phyloP scores from a whole-genome alignment of 2,329 filamentous ascomycete species.

The Fusarium verticillioides region DNA sequence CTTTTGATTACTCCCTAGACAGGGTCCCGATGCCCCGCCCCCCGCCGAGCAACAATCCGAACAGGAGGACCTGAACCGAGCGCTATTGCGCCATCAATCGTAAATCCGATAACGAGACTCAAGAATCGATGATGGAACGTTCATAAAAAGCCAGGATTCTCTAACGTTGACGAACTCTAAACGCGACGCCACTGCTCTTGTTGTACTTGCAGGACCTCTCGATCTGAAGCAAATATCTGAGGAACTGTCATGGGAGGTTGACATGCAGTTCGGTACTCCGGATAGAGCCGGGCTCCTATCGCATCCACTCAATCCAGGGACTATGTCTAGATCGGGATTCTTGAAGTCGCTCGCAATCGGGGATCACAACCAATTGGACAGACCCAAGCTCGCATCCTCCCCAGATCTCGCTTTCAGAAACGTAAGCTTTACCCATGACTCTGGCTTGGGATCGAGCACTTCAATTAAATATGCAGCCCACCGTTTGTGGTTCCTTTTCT shows the following conservation, averaged over 20 bases:
- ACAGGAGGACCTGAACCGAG: slow-evolving; percentile 11
- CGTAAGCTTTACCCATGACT: slow-evolving; percentile 41
- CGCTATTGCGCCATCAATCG: slow-evolving; percentile 17
- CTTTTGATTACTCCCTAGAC: slow-evolving; percentile 19
- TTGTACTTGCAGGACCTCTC: not conserved
- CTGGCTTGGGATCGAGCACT: slow-evolving; percentile 20
- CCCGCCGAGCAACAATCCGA: slow-evolving; percentile 26
- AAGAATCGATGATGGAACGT: slow-evolving; percentile 7
- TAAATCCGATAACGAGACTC: not conserved
- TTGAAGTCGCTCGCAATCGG: slow-evolving; percentile 41
- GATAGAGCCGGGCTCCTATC: slow-evolving; percentile 37
- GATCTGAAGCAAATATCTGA: slow-evolving; percentile 1
- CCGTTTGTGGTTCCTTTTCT: slow-evolving; percentile 6
- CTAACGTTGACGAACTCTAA: not conserved
- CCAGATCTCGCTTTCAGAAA: slow-evolving; percentile 43
- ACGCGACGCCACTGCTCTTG: not conserved
- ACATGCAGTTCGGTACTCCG: slow-evolving; percentile 31
- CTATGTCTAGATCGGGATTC: slow-evolving; percentile 44
- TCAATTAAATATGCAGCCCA: slow-evolving; percentile 30
- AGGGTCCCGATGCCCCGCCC: slow-evolving; percentile 30
- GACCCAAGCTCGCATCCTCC: slow-evolving; percentile 27
- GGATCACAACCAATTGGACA: slow-evolving; percentile 40
- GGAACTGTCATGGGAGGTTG: slow-evolving; percentile 5
- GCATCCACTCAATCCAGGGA: slow-evolving; percentile 41
- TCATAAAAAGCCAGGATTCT: not conserved